These are phyloP conservation scores for Calycina herbarum DNA, from an alignment of 2,329 filamentous ascomycete genomes.

Conservation along the genomic window DNA sequence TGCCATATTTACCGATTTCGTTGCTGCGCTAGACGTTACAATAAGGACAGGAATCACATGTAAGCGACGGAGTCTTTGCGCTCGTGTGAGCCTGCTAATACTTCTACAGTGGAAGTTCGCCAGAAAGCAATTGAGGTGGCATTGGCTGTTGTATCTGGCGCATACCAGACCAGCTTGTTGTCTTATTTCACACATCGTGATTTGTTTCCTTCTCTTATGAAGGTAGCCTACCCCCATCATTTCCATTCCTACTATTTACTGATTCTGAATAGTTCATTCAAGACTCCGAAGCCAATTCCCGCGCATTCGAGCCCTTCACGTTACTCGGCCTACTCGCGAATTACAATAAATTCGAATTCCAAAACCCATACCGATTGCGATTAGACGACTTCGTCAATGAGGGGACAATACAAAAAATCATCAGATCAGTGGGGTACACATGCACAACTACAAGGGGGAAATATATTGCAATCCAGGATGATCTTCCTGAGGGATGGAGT, in stretches of 20 bases:
- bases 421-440: conserved; percentile 71
- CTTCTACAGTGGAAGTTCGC: conserved; percentile 65
- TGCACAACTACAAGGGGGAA: conserved; percentile 68
- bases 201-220: conserved; percentile 91
- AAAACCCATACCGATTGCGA: conserved; percentile 91
- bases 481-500: conserved; percentile 87
- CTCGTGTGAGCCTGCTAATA: conserved; percentile 30
- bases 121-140: conserved; percentile 79
- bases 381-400: conserved; percentile 97
- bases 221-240: conserved; percentile 53
- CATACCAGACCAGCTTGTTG: conserved; percentile 89
- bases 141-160: conserved; percentile 84
- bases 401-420: conserved; percentile 77
- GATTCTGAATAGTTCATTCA: conserved; percentile 66
- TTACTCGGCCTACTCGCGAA: conserved; percentile 87
- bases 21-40: conserved; percentile 75
- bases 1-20: conserved; percentile 82
- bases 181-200: conserved; percentile 96
- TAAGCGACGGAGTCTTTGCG: conserved; percentile 46
- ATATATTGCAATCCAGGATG: conserved; percentile 86
- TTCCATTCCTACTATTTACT: conserved; percentile 8
- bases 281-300: conserved; percentile 66
- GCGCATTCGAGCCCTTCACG: conserved; percentile 73
- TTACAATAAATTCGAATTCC: conserved; percentile 99
- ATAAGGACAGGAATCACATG: conserved; percentile 73